Evolutionary conservation across 2,329 filamentous ascomycete genomes (phyloP), one percentile per base, ranked within the genome.

Genomic region (Leptographium radiaticola): DNA sequence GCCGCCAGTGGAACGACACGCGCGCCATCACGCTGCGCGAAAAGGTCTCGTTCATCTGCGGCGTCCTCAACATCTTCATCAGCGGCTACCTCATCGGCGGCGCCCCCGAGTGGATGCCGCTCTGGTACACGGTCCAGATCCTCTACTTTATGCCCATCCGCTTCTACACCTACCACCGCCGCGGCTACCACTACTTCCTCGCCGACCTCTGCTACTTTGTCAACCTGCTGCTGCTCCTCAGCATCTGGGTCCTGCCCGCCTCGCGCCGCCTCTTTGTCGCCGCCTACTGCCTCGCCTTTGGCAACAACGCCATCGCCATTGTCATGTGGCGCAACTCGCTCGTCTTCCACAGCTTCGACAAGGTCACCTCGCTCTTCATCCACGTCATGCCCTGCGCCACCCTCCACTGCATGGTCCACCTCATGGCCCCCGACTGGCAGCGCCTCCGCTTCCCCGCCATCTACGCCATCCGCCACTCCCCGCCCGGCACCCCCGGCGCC

Each of bases 261-360:
- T 96, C 90, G 13, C 95, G 95, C 68, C 83, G 91, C 46, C 77
- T 98, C 16, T 90, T 98, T 68, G 93, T 94, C 59, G 84, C 89
- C 60, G 85, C 88, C 1, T 98, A 90, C 68, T 97, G 93, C 64
- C 75, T 98, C 38, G 87, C 90, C 11, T 94, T 88, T 65, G 93
- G 93, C 58, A 98, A 98, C 70, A 98, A 98, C 65, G 93, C 93
- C 20, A 83, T 96, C 48, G 93, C 93, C 13, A 97, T 98, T 67
- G 89, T 93, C 65, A 93, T 98, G 90, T 98, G 93, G 93, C 83
- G 93, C 59, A 98, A 98, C 68, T 96, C 90, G 36, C 80, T 98
- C 64, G 93, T 98, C 48, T 98, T 98, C 68, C 93, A 98, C 74
- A 95, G 89, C 65, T 83, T 98, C 70, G 93, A 98, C 75, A 98